Conservation (phyloP, 768 basidiomycete genomes). For the Termitomyces sp. region DNA sequence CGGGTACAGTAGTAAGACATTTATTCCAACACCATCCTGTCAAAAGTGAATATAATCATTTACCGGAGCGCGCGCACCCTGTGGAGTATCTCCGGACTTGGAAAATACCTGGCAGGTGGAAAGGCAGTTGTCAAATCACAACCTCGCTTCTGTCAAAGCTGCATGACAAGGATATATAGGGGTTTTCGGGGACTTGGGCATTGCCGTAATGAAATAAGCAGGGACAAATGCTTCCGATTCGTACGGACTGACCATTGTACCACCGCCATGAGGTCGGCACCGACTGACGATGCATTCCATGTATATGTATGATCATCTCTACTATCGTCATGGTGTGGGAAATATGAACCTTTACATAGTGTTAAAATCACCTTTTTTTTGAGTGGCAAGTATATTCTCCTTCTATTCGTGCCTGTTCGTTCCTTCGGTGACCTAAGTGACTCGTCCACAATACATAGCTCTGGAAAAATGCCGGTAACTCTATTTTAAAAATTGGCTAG, state of each 20-base stretch:
- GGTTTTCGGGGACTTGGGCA: not conserved
- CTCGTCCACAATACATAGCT: too few relatives aligned
- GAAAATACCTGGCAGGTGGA: not conserved
- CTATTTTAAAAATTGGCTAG: too few relatives aligned
- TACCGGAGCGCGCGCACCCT: not conserved
- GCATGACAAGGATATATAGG: not conserved
- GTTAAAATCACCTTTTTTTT: too few relatives aligned
- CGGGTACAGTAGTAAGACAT: too few relatives aligned
- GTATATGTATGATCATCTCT: too few relatives aligned
- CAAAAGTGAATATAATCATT: not conserved
- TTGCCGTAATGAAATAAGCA: not conserved
- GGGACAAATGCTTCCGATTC: not conserved
- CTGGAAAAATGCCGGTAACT: not conserved
- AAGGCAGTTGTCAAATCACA: not conserved
- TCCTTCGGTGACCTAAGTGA: not conserved
- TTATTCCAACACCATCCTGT: too few relatives aligned
- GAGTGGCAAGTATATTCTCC: not conserved
- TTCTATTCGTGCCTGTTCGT: not conserved
- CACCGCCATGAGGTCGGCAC: too few relatives aligned
- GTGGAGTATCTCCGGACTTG: not conserved
- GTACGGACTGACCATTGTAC: too few relatives aligned
- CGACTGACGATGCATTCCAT: too few relatives aligned
- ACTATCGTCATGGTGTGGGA: too few relatives aligned
- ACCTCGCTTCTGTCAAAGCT: not conserved
- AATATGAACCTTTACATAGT: too few relatives aligned